phyloP scores from a whole-genome alignment of 805 yeast genomes.

The Wickerhamiella brachini region DNA sequence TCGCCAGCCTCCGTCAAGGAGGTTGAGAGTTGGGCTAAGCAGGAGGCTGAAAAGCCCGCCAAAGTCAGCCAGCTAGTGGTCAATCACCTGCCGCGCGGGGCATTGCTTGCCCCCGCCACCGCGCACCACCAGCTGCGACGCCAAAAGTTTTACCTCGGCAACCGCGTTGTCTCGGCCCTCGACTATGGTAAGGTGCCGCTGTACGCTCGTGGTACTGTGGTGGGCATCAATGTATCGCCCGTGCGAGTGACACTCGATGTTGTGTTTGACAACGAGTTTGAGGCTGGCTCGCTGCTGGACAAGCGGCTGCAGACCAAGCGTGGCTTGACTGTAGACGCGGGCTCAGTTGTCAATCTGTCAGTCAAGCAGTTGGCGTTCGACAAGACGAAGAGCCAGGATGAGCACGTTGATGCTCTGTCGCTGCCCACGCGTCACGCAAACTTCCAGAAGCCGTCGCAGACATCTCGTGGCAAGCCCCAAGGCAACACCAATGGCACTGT shows the following conservation, averaged over 20 bases:
- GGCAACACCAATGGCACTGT: background rate
- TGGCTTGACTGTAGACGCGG: slow-evolving; percentile 72
- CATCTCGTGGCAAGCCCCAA: background rate
- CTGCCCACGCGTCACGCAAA: background rate
- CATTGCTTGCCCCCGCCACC: slow-evolving; percentile 60
- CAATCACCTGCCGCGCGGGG: slow-evolving; percentile 72
- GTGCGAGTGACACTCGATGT: slow-evolving; percentile 50
- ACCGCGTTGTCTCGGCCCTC: slow-evolving; percentile 72
- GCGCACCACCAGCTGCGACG: slow-evolving; percentile 57
- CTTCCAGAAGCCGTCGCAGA: background rate
- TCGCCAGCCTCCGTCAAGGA: slow-evolving; percentile 49
- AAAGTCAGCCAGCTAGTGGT: slow-evolving; percentile 41
- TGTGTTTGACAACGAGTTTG: slow-evolving; percentile 67
- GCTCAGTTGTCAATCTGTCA: slow-evolving; percentile 66
- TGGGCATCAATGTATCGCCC: slow-evolving; percentile 36
- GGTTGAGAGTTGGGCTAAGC: slow-evolving; percentile 47
- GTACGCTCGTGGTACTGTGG: slow-evolving; percentile 81
- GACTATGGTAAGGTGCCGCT: slow-evolving; percentile 82
- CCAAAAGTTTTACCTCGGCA: slow-evolving; percentile 77
- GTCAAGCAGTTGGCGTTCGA: slow-evolving; percentile 64
- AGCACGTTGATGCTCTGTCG: background rate
- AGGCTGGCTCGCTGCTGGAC: slow-evolving; percentile 71
- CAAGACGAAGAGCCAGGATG: slow-evolving; percentile 36
- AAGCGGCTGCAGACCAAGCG: slow-evolving; percentile 67
- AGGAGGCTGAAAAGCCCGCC: slow-evolving; percentile 29